Conservation (phyloP, 257 asterid species). For the Fraxinus pennsylvanica region DNA sequence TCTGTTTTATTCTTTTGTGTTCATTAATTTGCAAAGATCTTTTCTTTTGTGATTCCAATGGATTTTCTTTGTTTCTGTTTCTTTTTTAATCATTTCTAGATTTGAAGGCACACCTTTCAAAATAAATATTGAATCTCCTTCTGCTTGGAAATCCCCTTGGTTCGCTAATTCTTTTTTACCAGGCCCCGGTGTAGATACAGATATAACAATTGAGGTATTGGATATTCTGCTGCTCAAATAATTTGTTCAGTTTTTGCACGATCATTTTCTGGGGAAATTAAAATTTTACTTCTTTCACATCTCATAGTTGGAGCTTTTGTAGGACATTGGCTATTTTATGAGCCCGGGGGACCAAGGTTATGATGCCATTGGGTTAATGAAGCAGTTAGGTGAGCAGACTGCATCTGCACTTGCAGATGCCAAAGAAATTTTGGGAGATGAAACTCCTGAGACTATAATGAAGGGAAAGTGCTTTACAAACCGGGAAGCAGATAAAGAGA, state of each 20-base stretch:
- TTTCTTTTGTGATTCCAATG: background rate
- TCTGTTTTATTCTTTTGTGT: background rate
- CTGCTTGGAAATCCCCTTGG: constrained; percentile 99
- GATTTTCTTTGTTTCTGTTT: constrained; percentile 7
- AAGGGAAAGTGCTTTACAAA: constrained; percentile 46
- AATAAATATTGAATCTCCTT: constrained; percentile 88
- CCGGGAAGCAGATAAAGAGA: constrained; percentile 40
- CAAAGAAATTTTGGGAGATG: constrained; percentile 83
- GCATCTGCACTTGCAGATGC: constrained; percentile 91
- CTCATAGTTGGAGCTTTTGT: constrained; percentile 29
- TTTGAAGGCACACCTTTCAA: constrained; percentile 74
- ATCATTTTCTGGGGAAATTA: background rate
- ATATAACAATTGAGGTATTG: constrained; percentile 76
- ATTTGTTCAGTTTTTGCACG: background rate
- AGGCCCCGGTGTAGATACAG: constrained; percentile 79
- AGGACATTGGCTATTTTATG: constrained; percentile 80
- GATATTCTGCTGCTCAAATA: constrained; percentile 7
- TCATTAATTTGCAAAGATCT: background rate
- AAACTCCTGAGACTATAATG: constrained; percentile 82
- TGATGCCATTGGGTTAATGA: constrained; percentile 93
- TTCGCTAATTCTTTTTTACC: constrained; percentile 64
- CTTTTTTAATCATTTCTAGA: constrained; percentile 33
- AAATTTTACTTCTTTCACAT: background rate
- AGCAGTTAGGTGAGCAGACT: constrained; percentile 89
- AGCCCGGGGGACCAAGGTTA: constrained; percentile 81